Evolutionary conservation across 2,329 filamentous ascomycete genomes (phyloP), one percentile per base, ranked within the genome.

Genomic region (Neoscytalidium dimidiatum): DNA sequence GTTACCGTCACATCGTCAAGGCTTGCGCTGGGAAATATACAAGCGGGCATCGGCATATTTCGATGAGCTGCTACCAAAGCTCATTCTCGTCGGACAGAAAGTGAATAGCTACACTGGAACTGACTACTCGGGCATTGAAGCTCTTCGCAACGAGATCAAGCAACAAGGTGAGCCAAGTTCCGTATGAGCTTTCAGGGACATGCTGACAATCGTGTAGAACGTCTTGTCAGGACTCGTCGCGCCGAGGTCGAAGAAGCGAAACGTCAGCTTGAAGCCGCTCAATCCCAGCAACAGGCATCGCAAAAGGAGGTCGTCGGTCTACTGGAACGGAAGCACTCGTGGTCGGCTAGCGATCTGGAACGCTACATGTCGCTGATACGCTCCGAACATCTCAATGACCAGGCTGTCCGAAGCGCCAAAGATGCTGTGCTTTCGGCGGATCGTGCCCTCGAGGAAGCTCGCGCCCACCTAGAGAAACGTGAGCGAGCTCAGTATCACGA

Each of bases 281-380:
- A 95, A 69, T 85, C 90, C 64, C 88, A 90, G 70, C 91, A 96
- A 69, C 90, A 92, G n/a, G 82, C 90, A 17, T 96, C 94, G 1
- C 94, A 98, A 80, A 92, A 95, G 70, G 95, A 99, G 82, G 94
- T 98, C 43, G 97, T 96, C 52, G 92, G 93, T 23, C 85, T 99
- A 26, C 86, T 99, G 7, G 94, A 97, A 67, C 88, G 95, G 65
- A 98, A 99, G 79, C 92, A 97, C 78, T 90, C 89, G 19, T 99
- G 95, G 95, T 88, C 89, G 0, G 89, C 94, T 0, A 76, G 82
- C 1, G 95, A 99, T 79, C 86, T 99, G 31, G 95, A 99, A 79
- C 89, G 94, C 64, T 99, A 99, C 83, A 99, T 96, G 66, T 85
- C 88, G 38, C 86, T 99, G 49, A 97, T 99, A 79, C 87, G 95